These are phyloP conservation scores for Garcileccinum viscosum DNA, from an alignment of 1,284 basidiomycete genomes.

Conservation along the genomic window DNA sequence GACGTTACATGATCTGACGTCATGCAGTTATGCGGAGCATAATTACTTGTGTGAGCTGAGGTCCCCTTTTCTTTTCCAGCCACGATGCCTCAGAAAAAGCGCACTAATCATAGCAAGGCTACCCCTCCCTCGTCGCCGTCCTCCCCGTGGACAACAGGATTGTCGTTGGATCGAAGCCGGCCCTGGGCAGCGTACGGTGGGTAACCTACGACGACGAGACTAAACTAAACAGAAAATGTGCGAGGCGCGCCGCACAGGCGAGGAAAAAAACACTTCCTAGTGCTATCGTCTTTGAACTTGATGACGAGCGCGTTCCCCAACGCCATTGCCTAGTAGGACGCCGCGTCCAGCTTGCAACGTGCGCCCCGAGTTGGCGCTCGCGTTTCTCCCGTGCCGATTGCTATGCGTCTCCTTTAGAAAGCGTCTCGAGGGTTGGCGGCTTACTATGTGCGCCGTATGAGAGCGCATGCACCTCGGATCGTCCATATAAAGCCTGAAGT, in stretches of 20 bases:
- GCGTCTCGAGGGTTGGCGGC: conserved; percentile 78
- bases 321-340: conserved; percentile 84
- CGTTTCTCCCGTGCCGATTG: conserved; percentile 39
- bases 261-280: conserved; percentile 49
- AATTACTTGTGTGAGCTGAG: not conserved
- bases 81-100: conserved; percentile 31
- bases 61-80: not conserved
- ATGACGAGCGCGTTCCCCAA: conserved; percentile 89
- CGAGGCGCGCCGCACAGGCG: not conserved
- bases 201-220: conserved; percentile 65
- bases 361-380: conserved; percentile 58
- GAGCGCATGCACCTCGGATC: conserved; percentile 83
- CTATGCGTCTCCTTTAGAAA: conserved; percentile 54
- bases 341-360: too few species aligned
- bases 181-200: conserved; percentile 74
- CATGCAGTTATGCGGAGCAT: conserved; percentile 3
- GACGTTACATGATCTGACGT: conserved; percentile 31
- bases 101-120: conserved; percentile 18
- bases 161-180: conserved; percentile 58
- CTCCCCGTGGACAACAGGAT: conserved; percentile 6
- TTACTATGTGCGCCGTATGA: conserved; percentile 93
- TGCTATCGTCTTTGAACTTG: conserved; percentile 68
- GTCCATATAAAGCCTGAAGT: conserved; percentile 81
- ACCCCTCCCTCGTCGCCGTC: conserved; percentile 16
- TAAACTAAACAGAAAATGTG: conserved; percentile 1